These are phyloP conservation scores for Pisolithus orientalis DNA, from an alignment of 768 basidiomycete species.

Conservation along the genomic window DNA sequence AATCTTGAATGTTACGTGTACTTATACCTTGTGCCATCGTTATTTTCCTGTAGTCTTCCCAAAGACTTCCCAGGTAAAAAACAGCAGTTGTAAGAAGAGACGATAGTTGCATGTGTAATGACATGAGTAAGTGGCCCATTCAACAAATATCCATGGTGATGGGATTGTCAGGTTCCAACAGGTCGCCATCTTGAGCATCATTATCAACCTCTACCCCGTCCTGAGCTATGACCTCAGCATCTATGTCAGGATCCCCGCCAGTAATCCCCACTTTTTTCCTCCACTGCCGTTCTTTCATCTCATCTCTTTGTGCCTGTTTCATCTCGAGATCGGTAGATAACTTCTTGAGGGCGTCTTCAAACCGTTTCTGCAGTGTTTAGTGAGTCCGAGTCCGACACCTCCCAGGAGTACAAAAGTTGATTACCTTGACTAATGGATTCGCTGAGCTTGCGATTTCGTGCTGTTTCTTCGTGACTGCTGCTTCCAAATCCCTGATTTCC, in stretches of 20 bases:
- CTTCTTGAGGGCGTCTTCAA: conserved; percentile 89
- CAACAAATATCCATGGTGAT: conserved; percentile 28
- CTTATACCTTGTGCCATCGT: conserved; percentile 1
- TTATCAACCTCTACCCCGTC: conserved; percentile 30
- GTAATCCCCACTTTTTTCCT: conserved; percentile 62
- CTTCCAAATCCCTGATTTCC: conserved; percentile 85
- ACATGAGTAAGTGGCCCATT: not conserved
- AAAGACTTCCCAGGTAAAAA: too few species aligned
- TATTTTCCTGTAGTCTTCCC: not conserved
- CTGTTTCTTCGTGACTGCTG: conserved; percentile 80
- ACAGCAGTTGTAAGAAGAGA: too few species aligned
- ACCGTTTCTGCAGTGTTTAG: conserved; percentile 60
- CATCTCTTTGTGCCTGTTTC: conserved; percentile 75
- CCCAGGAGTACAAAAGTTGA: not conserved
- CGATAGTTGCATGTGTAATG: too few species aligned
- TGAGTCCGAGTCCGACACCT: not conserved
- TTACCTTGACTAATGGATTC: conserved; percentile 83
- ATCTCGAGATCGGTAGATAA: conserved; percentile 79
- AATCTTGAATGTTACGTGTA: conserved; percentile 19
- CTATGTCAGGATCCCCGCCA: conserved; percentile 32
- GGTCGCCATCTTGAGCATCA: conserved; percentile 21
- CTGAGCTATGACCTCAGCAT: conserved; percentile 32
- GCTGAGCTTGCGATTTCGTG: conserved; percentile 76
- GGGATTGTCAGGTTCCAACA: conserved; percentile 46
- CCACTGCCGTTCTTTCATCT: conserved; percentile 69